Conservation (phyloP, 805 yeast species). For the Starmerella lactis-condensi region DNA sequence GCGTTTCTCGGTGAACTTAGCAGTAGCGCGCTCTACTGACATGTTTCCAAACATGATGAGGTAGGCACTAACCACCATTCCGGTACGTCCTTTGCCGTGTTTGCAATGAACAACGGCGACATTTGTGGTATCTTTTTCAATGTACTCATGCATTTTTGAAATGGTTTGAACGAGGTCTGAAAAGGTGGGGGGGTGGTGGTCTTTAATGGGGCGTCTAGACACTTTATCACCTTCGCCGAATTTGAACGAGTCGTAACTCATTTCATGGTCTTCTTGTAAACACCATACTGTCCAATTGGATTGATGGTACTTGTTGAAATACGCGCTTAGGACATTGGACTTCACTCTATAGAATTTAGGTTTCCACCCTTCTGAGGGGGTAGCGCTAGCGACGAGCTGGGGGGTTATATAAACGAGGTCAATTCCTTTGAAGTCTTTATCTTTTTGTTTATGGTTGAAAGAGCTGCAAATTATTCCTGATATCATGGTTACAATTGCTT, state of each 20-base stretch:
- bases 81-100: constrained; percentile 85
- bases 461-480: too few relatives aligned
- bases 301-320: constrained; percentile 32
- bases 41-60: constrained; percentile 34
- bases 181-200: constrained; percentile 62
- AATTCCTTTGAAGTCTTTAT: constrained; percentile 16
- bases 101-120: constrained; percentile 70
- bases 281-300: constrained; percentile 57
- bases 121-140: constrained; percentile 23
- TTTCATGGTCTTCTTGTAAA: constrained; percentile 40
- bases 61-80: constrained; percentile 53
- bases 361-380: constrained; percentile 37
- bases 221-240: constrained; percentile 21
- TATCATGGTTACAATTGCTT: too few relatives aligned
- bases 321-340: constrained; percentile 32
- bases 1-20: constrained; percentile 36
- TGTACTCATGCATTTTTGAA: constrained; percentile 29
- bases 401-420: constrained; percentile 55
- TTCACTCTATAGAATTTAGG: constrained; percentile 35
- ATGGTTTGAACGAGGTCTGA: constrained; percentile 29
- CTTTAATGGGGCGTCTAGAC: constrained; percentile 41
- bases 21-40: constrained; percentile 31
- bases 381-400: constrained; percentile 53
- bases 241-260: constrained; percentile 25
- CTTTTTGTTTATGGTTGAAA: too few relatives aligned